Percentiles rank a stretch among this genome's conserved stretches.
phyloP scores from a whole-genome alignment of 306 rosid species.

The Cucurbita moschata region DNA sequence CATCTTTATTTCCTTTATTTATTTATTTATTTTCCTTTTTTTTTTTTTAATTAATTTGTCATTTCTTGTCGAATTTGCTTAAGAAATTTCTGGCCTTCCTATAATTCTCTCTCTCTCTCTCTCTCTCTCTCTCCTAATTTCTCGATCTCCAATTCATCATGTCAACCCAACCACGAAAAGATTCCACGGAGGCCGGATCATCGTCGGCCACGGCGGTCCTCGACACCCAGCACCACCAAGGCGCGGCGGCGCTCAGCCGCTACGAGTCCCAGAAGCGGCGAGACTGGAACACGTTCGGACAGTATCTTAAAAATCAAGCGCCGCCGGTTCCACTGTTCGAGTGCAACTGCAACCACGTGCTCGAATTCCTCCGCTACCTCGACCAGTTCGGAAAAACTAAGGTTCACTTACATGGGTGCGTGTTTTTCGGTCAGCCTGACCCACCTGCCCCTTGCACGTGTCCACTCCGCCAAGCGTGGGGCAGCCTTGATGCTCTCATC shows the following conservation, averaged over 20 bases:
- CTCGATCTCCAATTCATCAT: constrained; percentile 10
- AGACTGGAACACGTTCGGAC: constrained; percentile 45
- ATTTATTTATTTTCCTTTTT: not conserved
- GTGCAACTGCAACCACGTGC: constrained; percentile 57
- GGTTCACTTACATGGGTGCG: constrained; percentile 45
- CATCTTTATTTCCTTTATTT: not conserved
- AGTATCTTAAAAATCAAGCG: constrained; percentile 40
- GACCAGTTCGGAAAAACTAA: constrained; percentile 67
- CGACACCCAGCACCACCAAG: not conserved
- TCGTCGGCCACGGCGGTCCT: not conserved
- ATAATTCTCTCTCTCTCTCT: not conserved
- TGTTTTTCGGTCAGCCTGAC: constrained; percentile 58
- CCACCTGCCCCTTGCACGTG: constrained; percentile 65
- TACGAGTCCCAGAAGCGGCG: constrained; percentile 33
- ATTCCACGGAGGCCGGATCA: constrained; percentile 13
- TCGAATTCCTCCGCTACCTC: constrained; percentile 46
- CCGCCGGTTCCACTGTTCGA: constrained; percentile 38
- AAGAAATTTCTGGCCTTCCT: not conserved
- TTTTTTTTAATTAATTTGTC: not conserved
- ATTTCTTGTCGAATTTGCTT: constrained; percentile 1
- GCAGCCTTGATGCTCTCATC: constrained; percentile 58
- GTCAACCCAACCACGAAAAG: constrained; percentile 19
- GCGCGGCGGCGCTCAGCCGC: constrained; percentile 30
- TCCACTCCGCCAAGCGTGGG: constrained; percentile 62
- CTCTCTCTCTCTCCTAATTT: not conserved